Conservation (phyloP, 2,329 filamentous ascomycete genomes). For the Drechslerella stenobrocha region DNA sequence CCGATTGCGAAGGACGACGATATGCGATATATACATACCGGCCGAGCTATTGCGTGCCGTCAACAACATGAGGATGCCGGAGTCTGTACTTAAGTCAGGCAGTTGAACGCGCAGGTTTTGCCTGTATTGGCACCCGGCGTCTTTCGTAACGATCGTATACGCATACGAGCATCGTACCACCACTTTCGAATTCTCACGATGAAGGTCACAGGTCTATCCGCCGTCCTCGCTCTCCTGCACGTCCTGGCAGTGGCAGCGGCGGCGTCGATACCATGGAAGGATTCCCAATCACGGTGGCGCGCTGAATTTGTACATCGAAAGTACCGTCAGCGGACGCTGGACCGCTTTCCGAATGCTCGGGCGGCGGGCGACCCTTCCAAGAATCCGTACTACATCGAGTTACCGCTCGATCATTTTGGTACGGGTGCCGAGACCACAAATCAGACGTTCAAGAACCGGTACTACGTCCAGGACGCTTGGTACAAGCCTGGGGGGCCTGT, state of each 20-base stretch:
- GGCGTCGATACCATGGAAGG: conserved; percentile 17
- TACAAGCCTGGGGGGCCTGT: conserved; percentile 51
- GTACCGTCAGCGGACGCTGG: conserved; percentile 1
- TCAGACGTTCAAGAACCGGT: conserved; percentile 47
- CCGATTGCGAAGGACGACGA: no score
- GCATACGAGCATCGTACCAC: not conserved
- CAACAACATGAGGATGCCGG: no score
- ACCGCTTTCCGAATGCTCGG: not conserved
- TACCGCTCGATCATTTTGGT: conserved; percentile 50
- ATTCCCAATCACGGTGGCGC: conserved; percentile 11
- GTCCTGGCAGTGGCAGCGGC: conserved; percentile 1
- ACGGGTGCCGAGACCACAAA: conserved; percentile 20
- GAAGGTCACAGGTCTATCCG: conserved; percentile 5
- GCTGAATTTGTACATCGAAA: conserved; percentile 5
- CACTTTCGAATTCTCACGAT: conserved; percentile 4
- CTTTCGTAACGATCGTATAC: no score
- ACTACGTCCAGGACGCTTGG: conserved; percentile 51
- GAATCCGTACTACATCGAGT: conserved; percentile 24
- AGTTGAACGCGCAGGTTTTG: no score
- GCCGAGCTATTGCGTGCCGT: no score
- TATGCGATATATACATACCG: no score
- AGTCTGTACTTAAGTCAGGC: no score
- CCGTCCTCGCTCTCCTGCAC: conserved; percentile 2
- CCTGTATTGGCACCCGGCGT: no score
- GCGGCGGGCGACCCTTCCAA: conserved; percentile 7